Evolutionary conservation across 2,329 filamentous ascomycete genomes (phyloP).

Genomic region (Sporothrix pseudoabietina): DNA sequence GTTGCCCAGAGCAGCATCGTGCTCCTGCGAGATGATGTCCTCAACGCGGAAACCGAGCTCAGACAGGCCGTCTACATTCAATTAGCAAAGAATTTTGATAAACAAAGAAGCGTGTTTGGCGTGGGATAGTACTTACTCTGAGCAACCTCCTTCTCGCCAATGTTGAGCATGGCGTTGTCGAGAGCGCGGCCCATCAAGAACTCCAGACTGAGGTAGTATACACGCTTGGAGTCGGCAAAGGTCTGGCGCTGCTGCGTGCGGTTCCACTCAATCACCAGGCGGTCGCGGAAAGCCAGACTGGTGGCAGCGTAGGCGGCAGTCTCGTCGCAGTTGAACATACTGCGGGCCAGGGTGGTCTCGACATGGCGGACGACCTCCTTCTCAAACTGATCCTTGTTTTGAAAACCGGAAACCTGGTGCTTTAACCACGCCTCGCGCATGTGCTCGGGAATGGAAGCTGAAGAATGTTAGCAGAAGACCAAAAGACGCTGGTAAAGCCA

Average conservation of each 20-base stretch:
- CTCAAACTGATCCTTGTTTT: conserved; percentile 79
- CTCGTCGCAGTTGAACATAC: conserved; percentile 98
- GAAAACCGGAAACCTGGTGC: conserved; percentile 68
- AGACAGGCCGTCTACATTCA: conserved; percentile 69
- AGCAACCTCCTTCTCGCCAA: conserved; percentile 82
- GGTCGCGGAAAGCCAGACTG: conserved; percentile 88
- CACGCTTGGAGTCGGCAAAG: conserved; percentile 82
- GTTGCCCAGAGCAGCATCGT: conserved; percentile 94
- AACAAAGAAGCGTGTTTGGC: neutral
- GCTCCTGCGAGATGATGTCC: conserved; percentile 90
- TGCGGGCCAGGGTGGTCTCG: conserved; percentile 92
- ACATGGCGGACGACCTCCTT: conserved; percentile 89
- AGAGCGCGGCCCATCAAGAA: conserved; percentile 96
- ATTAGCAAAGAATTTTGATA: neutral
- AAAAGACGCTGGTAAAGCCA: too few species aligned
- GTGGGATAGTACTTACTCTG: conserved; percentile 58
- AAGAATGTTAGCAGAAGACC: neutral
- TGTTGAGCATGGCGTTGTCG: conserved; percentile 98
- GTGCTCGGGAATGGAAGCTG: conserved; percentile 78
- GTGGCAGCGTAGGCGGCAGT: conserved; percentile 88
- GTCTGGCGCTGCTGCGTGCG: conserved; percentile 97
- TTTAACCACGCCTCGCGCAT: conserved; percentile 79
- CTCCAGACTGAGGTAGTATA: conserved; percentile 97
- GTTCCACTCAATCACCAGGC: conserved; percentile 95
- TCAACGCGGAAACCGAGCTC: conserved; percentile 97